These are phyloP conservation scores for Plantago rigida DNA, from an alignment of 305 asterid species.

Conservation along the genomic window DNA sequence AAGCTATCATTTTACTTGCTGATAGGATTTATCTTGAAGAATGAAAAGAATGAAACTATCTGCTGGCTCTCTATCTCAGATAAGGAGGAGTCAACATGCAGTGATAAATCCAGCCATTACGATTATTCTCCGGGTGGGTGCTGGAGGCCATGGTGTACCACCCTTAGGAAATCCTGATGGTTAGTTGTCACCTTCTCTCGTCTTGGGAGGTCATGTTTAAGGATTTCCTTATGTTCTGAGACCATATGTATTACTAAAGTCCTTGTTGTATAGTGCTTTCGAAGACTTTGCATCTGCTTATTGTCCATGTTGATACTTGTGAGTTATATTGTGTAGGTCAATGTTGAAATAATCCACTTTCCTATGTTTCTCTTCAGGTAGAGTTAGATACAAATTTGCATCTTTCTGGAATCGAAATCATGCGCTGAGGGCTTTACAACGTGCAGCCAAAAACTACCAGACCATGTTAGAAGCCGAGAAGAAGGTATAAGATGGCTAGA, in stretches of 20 bases:
- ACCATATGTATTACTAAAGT: not conserved
- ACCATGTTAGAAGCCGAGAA: slow-evolving; percentile 52
- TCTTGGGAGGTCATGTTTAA: not conserved
- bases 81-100: slow-evolving; percentile 91
- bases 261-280: not conserved
- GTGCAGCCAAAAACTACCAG: slow-evolving; percentile 42
- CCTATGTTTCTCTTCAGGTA: slow-evolving; percentile 37
- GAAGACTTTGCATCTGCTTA: not conserved
- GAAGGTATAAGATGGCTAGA: slow-evolving; percentile 31
- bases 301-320: not conserved
- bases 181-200: slow-evolving; percentile 36
- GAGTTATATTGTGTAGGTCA: slow-evolving; percentile 10
- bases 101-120: slow-evolving; percentile 89
- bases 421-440: slow-evolving; percentile 50
- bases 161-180: slow-evolving; percentile 99
- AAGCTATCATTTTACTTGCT: slow-evolving; percentile 16
- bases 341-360: slow-evolving; percentile 1
- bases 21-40: slow-evolving; percentile 23
- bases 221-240: not conserved
- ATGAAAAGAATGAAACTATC: slow-evolving; percentile 21
- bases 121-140: slow-evolving; percentile 87
- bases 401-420: slow-evolving; percentile 69
- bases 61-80: slow-evolving; percentile 38
- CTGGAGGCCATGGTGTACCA: slow-evolving; percentile 99
- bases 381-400: slow-evolving; percentile 62